A percentile compares a stretch with the other conserved stretches of the same genome.
These are phyloP conservation scores for Chlamydomonas sp. DNA, from an alignment of 139 green algal genomes.

Conservation along the genomic window DNA sequence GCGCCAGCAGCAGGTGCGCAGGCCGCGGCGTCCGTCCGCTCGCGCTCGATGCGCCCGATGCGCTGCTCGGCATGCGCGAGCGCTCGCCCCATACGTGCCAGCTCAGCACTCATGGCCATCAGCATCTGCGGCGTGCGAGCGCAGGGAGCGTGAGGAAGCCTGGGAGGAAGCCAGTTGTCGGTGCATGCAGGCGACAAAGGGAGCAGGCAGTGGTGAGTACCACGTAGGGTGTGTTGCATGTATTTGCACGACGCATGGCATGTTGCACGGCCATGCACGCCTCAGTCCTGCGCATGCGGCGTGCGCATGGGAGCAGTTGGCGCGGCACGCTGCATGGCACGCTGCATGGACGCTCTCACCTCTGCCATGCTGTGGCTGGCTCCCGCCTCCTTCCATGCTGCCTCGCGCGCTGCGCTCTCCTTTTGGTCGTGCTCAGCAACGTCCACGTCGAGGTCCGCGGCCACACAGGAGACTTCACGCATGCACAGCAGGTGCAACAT, in stretches of 20 bases:
- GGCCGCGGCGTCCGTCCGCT: neutral
- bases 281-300: neutral
- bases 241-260: neutral
- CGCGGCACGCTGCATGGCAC: too few relatives aligned
- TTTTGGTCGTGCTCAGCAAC: too few relatives aligned
- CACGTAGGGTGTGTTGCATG: neutral
- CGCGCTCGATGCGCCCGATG: neutral
- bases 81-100: neutral
- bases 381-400: too few relatives aligned
- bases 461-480: too few relatives aligned
- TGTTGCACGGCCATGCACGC: neutral
- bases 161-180: neutral
- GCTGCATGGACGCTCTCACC: too few relatives aligned
- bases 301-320: neutral
- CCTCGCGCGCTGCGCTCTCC: too few relatives aligned
- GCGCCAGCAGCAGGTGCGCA: neutral
- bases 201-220: neutral
- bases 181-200: neutral
- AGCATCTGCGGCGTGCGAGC: neutral
- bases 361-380: too few relatives aligned
- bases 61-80: too few relatives aligned
- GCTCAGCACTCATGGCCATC: neutral
- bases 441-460: too few relatives aligned
- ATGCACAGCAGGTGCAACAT: too few relatives aligned
- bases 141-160: neutral